phyloP scores from a whole-genome alignment of 805 yeast species.

The Candida xyloterini region DNA sequence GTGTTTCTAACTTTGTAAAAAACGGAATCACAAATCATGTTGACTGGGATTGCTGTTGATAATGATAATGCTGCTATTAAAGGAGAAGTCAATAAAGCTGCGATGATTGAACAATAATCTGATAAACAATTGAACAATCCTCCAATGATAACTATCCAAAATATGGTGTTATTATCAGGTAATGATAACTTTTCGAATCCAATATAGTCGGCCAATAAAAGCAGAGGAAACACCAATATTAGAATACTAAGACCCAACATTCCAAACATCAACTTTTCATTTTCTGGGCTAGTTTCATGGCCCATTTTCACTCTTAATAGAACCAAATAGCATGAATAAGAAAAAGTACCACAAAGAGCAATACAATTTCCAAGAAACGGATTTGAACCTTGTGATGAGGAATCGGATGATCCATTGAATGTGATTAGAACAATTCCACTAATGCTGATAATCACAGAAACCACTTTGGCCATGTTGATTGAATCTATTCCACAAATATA shows the following conservation, averaged over 20 bases:
- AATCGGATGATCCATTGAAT: constrained; percentile 18
- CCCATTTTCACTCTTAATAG: constrained; percentile 45
- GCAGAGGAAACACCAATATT: constrained; percentile 38
- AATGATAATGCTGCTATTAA: constrained; percentile 49
- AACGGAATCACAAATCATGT: constrained; percentile 45
- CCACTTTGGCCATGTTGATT: constrained; percentile 39
- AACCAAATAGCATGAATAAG: constrained; percentile 45
- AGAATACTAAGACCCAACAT: constrained; percentile 43
- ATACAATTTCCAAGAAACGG: constrained; percentile 44
- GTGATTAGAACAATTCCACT: constrained; percentile 47
- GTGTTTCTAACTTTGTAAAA: constrained; percentile 34
- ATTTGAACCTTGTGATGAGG: constrained; percentile 16
- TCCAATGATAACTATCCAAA: constrained; percentile 37
- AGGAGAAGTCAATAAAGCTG: constrained; percentile 53
- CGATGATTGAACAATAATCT: constrained; percentile 49
- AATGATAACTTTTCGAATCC: constrained; percentile 41
- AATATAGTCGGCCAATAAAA: constrained; percentile 35
- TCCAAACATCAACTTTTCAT: constrained; percentile 47
- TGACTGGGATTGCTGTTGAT: constrained; percentile 51
- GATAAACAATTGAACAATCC: constrained; percentile 47
- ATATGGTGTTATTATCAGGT: constrained; percentile 38
- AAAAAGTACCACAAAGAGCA: constrained; percentile 44
- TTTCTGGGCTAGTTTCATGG: constrained; percentile 39
- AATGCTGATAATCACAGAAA: constrained; percentile 44
- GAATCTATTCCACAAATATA: constrained; percentile 39